Percentiles rank a stretch among this genome's conserved stretches.
These are phyloP conservation scores for Nicotiana attenuata DNA, from an alignment of 257 asterid species.

Conservation along the genomic window DNA sequence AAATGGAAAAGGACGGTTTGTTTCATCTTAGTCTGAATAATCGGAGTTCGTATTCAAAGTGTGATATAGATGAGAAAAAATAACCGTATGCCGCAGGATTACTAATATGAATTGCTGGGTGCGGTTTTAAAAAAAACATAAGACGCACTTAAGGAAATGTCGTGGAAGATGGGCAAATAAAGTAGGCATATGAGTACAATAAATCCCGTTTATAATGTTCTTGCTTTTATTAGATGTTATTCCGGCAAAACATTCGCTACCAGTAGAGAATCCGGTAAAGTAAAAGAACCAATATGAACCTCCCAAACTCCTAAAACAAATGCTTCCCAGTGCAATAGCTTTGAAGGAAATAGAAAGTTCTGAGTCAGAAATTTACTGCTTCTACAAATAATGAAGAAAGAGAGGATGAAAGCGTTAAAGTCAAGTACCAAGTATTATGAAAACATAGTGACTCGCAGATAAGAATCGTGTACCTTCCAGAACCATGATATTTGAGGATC, in stretches of 20 bases:
- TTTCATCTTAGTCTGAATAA: neutral
- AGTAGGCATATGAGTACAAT: neutral
- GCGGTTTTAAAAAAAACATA: neutral
- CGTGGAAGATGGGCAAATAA: neutral
- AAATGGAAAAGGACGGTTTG: neutral
- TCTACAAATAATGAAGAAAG: neutral
- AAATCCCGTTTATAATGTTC: neutral
- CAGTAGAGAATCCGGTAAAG: neutral
- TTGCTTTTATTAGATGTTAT: neutral
- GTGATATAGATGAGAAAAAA: too few species aligned
- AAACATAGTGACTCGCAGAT: neutral
- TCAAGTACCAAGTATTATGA: neutral
- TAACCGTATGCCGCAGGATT: neutral
- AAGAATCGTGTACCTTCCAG: constrained; percentile 62
- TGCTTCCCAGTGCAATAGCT: neutral
- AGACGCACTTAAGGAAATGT: neutral
- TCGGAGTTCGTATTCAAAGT: neutral
- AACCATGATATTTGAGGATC: constrained; percentile 83
- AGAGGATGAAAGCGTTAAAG: neutral
- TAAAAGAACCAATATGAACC: neutral
- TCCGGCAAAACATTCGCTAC: neutral
- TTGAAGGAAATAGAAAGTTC: neutral
- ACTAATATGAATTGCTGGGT: neutral
- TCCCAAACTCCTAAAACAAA: neutral
- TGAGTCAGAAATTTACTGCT: neutral